Evolutionary conservation across 495 filamentous ascomycete genomes (phyloP), one percentile per base, ranked within the genome.

Genomic region (Daldinia vernicosa): DNA sequence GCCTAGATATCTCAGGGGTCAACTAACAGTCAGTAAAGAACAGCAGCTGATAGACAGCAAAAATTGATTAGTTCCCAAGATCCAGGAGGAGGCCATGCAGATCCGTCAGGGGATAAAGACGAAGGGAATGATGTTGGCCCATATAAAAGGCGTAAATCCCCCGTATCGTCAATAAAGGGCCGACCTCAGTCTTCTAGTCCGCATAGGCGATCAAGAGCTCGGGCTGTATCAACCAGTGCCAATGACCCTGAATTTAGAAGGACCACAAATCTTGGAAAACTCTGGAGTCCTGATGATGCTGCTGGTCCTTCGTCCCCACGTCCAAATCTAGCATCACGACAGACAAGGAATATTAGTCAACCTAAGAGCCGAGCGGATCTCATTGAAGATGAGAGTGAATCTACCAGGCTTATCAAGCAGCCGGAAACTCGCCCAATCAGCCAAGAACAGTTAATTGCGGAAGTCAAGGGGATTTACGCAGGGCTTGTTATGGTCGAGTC

Each of bases 401-500:
- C 59, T 22, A 69, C 51, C 17, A 65, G 40, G 15, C 64, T 77
- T 15, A 69, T 77, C 8, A 73, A 72, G 24, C 83, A 76, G 70
- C 83, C 82, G 43, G 84, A 80, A 76, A 88, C 79, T 59, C 80
- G 72, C 61, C 83, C 87, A 6, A 90, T 92, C 26, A 88, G 86
- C 26, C 86, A 91, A 69, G 89, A 91, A 8, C 87, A 92, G 74
- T 77, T 93, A 4, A 84, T 88, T 37, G 79, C 80, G 14, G 87
- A 92, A 69, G 85, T 89, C 2, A 89, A 90, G 65, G 86, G 80
- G 0, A 93, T 93, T n/a, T 93, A 93, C 75, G 84, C 85, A 4
- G 91, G 89, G 0, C 79, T 94, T 1, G 84, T 89, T 5, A 90
- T 90, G 86, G 90, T 92, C 0, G 91, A 94, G 70, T 85, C 87